Percentiles rank a stretch among this genome's conserved stretches.
phyloP scores from a whole-genome alignment of 2,329 filamentous ascomycete species.

The Nannizzia gypsea region DNA sequence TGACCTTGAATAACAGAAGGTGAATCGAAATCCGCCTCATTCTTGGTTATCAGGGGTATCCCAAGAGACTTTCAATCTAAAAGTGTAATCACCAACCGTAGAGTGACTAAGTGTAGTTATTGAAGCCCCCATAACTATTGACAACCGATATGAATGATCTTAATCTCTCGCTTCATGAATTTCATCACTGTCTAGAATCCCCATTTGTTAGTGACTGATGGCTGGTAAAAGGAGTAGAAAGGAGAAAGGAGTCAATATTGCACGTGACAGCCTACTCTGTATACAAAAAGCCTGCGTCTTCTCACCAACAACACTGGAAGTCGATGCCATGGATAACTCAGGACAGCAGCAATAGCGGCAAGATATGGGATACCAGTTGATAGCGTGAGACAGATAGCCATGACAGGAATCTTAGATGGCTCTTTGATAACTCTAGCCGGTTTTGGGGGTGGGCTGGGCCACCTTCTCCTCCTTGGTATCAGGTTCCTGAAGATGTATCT shows the following conservation, averaged over 20 bases:
- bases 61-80: background rate
- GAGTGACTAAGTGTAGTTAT: background rate
- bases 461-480: background rate
- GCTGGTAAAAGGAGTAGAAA: background rate
- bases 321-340: background rate
- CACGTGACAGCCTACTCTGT: conserved; percentile 2
- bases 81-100: background rate
- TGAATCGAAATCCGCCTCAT: too few relatives aligned
- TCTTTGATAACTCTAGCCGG: background rate
- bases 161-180: background rate
- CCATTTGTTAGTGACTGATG: background rate
- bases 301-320: background rate
- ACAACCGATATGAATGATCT: conserved; percentile 2
- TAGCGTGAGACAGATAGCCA: background rate
- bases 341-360: background rate
- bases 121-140: background rate
- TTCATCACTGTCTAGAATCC: background rate
- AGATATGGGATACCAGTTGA: background rate
- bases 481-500: background rate
- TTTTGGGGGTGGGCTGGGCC: background rate
- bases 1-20: too few relatives aligned
- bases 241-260: too few relatives aligned
- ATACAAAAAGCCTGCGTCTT: background rate
- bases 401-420: background rate
- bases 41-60: background rate